Evolutionary conservation across 352 stramenopile genomes (phyloP).

Genomic region (Pythium biforme): DNA sequence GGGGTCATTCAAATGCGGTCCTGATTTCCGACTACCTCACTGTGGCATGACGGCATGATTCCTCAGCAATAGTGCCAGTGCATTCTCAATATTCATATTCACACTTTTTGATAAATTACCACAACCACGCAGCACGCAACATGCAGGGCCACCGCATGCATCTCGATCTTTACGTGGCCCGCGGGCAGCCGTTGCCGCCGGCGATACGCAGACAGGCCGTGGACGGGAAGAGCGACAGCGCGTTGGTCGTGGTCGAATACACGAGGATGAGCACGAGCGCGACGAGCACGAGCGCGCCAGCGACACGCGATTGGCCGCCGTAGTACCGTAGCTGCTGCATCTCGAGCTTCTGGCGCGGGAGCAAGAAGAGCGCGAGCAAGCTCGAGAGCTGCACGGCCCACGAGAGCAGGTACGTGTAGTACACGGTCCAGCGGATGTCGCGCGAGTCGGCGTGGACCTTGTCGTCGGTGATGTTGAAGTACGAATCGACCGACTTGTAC

Average conservation of each 20-base stretch:
- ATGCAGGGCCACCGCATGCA: background rate
- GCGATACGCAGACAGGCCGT: constrained; percentile 31
- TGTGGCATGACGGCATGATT: background rate
- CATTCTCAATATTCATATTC: background rate
- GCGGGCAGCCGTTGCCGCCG: constrained; percentile 25
- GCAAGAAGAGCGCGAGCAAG: constrained; percentile 40
- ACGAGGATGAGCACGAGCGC: constrained; percentile 35
- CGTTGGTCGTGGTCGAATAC: constrained; percentile 43
- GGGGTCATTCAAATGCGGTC: too few species aligned
- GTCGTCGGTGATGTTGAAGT: constrained; percentile 35
- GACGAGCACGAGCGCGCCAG: constrained; percentile 40
- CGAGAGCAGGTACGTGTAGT: constrained; percentile 48
- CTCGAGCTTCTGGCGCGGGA: constrained; percentile 61
- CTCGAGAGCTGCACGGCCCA: constrained; percentile 48
- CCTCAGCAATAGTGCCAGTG: background rate
- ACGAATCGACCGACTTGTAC: constrained; percentile 43
- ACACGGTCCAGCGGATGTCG: constrained; percentile 39
- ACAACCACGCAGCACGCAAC: background rate
- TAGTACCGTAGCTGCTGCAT: constrained; percentile 65
- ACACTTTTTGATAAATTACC: too few species aligned
- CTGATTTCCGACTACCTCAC: too few species aligned
- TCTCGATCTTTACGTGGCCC: background rate
- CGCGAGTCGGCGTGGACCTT: constrained; percentile 32
- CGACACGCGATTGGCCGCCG: constrained; percentile 48
- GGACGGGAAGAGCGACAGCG: constrained; percentile 37